Conservation (phyloP, 2,329 filamentous ascomycete species). For the Biscogniauxia sp. region DNA sequence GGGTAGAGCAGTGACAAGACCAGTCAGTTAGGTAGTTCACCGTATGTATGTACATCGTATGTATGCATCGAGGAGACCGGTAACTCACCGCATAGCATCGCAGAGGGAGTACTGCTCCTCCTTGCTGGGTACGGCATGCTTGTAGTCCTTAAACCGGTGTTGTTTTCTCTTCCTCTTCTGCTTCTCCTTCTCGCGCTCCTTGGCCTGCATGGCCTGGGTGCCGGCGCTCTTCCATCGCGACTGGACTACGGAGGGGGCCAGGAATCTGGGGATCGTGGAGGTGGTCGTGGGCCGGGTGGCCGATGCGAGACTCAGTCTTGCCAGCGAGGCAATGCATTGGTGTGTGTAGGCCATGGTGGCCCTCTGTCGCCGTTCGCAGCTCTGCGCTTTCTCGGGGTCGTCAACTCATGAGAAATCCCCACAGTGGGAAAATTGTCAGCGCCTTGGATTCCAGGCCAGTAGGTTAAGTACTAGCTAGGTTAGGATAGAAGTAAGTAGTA, state of each 20-base stretch:
- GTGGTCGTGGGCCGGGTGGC: slow-evolving; percentile 40
- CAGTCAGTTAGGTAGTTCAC: slow-evolving; percentile 13
- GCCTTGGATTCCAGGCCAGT: slow-evolving; percentile 15
- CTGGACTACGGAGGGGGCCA: slow-evolving; percentile 46
- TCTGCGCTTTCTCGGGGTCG: background rate
- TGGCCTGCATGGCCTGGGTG: slow-evolving; percentile 31
- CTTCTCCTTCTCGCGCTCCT: slow-evolving; percentile 49
- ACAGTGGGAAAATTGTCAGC: slow-evolving; percentile 9
- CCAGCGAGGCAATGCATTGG: slow-evolving; percentile 54
- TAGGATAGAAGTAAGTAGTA: no score
- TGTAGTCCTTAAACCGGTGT: slow-evolving; percentile 66
- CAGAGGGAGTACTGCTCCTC: slow-evolving; percentile 76
- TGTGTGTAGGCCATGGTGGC: slow-evolving; percentile 49
- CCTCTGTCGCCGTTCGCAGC: slow-evolving; percentile 9
- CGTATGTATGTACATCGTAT: background rate
- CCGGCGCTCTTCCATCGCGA: slow-evolving; percentile 40
- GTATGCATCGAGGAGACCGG: no score
- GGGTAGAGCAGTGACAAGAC: slow-evolving; percentile 5
- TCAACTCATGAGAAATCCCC: slow-evolving; percentile 5
- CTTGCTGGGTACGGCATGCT: slow-evolving; percentile 59
- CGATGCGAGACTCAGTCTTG: slow-evolving; percentile 46
- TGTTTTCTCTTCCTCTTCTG: slow-evolving; percentile 58
- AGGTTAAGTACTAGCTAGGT: no score
- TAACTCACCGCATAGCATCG: slow-evolving; percentile 82
- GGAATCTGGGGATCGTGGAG: slow-evolving; percentile 46